These are phyloP conservation scores for Domatiomyces catenatus DNA, from an alignment of 2,329 filamentous ascomycete genomes.

Conservation along the genomic window DNA sequence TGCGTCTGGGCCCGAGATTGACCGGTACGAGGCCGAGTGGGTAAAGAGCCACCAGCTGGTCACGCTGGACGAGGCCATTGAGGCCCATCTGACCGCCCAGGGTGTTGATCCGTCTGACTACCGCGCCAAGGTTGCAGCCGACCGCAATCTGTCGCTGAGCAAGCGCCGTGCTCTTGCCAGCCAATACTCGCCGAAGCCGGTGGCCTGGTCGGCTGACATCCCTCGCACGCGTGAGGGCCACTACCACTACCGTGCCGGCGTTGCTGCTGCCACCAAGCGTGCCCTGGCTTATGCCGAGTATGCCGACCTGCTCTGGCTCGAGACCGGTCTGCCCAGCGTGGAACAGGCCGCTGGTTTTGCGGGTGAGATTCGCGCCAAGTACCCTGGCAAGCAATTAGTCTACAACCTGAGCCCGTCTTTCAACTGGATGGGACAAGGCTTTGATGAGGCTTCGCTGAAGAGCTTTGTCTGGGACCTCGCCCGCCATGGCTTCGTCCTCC, in stretches of 20 bases:
- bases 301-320: conserved; percentile 91
- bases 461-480: conserved; percentile 96
- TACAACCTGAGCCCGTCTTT: conserved; percentile 96
- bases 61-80: conserved; percentile 81
- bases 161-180: conserved; percentile 59
- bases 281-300: conserved; percentile 83
- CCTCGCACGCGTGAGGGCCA: conserved; percentile 86
- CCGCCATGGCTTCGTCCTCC: conserved; percentile 58
- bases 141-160: conserved; percentile 63
- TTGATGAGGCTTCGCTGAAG: conserved; percentile 64
- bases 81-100: conserved; percentile 54
- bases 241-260: conserved; percentile 60
- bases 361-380: conserved; percentile 51
- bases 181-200: conserved; percentile 48
- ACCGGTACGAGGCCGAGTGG: conserved; percentile 74
- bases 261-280: conserved; percentile 78
- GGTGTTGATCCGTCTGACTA: conserved; percentile 53
- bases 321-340: conserved; percentile 81
- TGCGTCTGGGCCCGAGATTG: conserved; percentile 63
- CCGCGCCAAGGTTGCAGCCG: conserved; percentile 42
- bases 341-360: conserved; percentile 61
- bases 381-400: conserved; percentile 74
- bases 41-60: conserved; percentile 72
- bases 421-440: conserved; percentile 97
- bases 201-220: conserved; percentile 81